phyloP scores from a whole-genome alignment of 2,329 filamentous ascomycete species.

The Trichoderma oligosporum region DNA sequence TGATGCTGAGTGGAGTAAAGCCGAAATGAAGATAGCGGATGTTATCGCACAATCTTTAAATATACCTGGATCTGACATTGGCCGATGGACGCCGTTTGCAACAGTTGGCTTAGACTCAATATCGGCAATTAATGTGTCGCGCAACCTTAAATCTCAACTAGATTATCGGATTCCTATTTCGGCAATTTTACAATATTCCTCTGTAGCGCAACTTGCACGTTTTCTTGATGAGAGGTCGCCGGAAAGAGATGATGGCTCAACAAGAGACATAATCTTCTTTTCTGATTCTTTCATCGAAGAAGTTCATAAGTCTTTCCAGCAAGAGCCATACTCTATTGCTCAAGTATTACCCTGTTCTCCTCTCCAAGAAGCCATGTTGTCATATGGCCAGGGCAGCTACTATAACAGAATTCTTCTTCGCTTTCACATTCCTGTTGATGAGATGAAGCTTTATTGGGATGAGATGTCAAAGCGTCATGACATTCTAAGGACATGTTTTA shows the following conservation, averaged over 20 bases:
- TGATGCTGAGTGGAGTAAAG: slow-evolving; percentile 45
- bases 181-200: slow-evolving; percentile 63
- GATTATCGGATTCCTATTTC: slow-evolving; percentile 59
- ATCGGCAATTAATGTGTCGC: slow-evolving; percentile 68
- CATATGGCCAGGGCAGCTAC: slow-evolving; percentile 55
- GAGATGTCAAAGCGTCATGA: slow-evolving; percentile 62
- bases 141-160: slow-evolving; percentile 47
- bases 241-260: neutral
- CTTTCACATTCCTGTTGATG: slow-evolving; percentile 47
- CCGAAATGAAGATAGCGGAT: slow-evolving; percentile 54
- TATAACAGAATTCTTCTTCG: slow-evolving; percentile 68
- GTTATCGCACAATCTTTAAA: slow-evolving; percentile 51
- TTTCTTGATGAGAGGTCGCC: slow-evolving; percentile 14
- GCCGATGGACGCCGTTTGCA: slow-evolving; percentile 67
- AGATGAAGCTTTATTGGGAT: slow-evolving; percentile 59
- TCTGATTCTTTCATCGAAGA: slow-evolving; percentile 25
- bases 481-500: slow-evolving; percentile 75
- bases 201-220: slow-evolving; percentile 57
- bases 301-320: slow-evolving; percentile 22
- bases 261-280: slow-evolving; percentile 25
- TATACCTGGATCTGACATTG: slow-evolving; percentile 46
- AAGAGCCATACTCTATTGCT: slow-evolving; percentile 39
- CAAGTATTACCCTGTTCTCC: slow-evolving; percentile 76
- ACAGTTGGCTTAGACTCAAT: slow-evolving; percentile 81
- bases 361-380: slow-evolving; percentile 83